Conservation (phyloP, 2,329 filamentous ascomycete species). For the Aspergillus sp. region DNA sequence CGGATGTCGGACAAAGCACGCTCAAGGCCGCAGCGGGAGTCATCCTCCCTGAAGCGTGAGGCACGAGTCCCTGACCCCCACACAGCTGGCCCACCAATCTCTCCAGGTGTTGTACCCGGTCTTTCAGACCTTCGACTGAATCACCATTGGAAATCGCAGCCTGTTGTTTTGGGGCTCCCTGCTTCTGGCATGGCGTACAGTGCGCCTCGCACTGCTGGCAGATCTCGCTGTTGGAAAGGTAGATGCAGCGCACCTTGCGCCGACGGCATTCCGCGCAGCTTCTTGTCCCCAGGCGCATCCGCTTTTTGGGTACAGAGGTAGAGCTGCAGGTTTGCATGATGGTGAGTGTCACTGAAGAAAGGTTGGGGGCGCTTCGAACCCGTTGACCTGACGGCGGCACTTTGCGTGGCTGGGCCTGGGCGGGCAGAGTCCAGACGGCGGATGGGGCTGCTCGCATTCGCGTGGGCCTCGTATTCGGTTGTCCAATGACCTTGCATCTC, state of each 20-base stretch:
- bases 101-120: background rate
- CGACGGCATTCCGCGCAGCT: conserved; percentile 4
- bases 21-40: background rate
- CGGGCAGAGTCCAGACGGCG: no score
- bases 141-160: no score
- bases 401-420: no score
- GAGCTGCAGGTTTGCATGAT: background rate
- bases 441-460: no score
- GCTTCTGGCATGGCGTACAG: background rate
- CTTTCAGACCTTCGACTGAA: background rate
- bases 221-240: background rate
- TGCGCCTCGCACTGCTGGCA: background rate
- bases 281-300: background rate
- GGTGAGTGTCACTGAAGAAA: no score
- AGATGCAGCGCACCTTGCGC: conserved; percentile 3
- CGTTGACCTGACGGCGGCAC: no score
- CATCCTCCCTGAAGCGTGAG: no score
- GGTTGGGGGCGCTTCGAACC: no score
- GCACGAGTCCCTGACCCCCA: no score
- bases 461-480: no score
- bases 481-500: no score
- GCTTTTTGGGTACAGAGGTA: background rate
- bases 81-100: no score
- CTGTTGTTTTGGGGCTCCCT: background rate
- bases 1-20: background rate